phyloP scores from a whole-genome alignment of 176 grass and related monocot species.

The Panicum miliaceum region DNA sequence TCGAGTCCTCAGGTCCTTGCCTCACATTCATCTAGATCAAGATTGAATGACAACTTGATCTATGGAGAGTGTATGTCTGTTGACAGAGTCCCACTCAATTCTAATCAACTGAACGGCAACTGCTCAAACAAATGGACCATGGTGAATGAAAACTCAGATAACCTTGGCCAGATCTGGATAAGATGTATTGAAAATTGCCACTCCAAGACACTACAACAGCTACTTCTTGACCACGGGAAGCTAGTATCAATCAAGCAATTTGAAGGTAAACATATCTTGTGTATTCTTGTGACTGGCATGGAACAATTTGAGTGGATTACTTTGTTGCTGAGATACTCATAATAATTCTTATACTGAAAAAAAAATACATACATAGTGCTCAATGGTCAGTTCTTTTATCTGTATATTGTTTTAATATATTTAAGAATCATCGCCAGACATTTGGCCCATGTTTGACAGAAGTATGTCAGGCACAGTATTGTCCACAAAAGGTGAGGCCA shows the following conservation, averaged over 20 bases:
- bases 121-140: constrained; percentile 34
- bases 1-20: constrained; percentile 41
- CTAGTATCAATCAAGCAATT: constrained; percentile 64
- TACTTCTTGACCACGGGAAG: constrained; percentile 71
- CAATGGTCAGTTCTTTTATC: not conserved
- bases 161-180: constrained; percentile 70
- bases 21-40: constrained; percentile 47
- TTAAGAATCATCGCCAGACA: constrained; percentile 1
- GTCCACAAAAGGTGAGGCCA: not conserved
- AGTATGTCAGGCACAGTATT: not conserved
- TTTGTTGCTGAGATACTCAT: not conserved
- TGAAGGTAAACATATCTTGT: constrained; percentile 56
- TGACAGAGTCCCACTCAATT: constrained; percentile 39
- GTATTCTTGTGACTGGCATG: not conserved
- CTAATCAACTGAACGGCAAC: constrained; percentile 34
- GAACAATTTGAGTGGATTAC: constrained; percentile 15
- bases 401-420: constrained; percentile 10
- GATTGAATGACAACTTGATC: constrained; percentile 34
- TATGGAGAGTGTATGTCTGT: constrained; percentile 52
- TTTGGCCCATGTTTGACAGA: not conserved
- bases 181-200: constrained; percentile 78
- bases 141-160: constrained; percentile 50
- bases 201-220: constrained; percentile 70
- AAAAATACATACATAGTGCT: constrained; percentile 12
- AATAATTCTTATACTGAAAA: not conserved